Evolutionary conservation across 805 yeast genomes (phyloP).

Genomic region (Lachancea dasiensis): DNA sequence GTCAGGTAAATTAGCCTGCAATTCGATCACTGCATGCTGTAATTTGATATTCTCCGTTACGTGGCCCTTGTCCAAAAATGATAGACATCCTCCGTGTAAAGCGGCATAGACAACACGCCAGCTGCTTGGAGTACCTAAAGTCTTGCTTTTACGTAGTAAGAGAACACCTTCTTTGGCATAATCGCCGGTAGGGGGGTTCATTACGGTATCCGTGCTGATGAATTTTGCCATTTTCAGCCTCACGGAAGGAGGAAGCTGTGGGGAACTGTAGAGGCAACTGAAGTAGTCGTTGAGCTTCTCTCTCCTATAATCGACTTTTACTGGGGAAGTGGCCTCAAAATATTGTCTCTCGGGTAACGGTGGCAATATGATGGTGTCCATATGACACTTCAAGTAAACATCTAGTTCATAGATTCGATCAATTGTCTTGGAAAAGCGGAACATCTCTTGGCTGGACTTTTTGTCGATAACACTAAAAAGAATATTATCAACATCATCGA

Average conservation of each 20-base stretch:
- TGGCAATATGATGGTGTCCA: conserved; percentile 46
- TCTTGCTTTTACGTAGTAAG: conserved; percentile 50
- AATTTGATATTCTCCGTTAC: conserved; percentile 47
- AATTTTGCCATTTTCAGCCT: conserved; percentile 53
- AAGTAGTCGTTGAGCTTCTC: conserved; percentile 54
- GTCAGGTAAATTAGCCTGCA: conserved; percentile 33
- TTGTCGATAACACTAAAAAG: conserved; percentile 61
- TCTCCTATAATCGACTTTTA: conserved; percentile 57
- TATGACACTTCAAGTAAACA: conserved; percentile 46
- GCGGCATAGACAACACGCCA: conserved; percentile 73
- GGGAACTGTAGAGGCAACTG: conserved; percentile 47
- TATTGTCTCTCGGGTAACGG: conserved; percentile 55
- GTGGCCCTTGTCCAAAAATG: conserved; percentile 51
- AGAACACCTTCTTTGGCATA: conserved; percentile 59
- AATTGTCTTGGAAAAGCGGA: conserved; percentile 64
- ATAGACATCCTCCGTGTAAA: conserved; percentile 52
- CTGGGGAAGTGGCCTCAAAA: conserved; percentile 51
- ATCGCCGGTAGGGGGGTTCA: conserved; percentile 49
- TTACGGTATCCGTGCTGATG: conserved; percentile 63
- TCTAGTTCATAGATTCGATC: conserved; percentile 60
- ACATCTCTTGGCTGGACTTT: conserved; percentile 57
- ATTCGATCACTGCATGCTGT: conserved; percentile 40
- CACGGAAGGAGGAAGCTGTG: conserved; percentile 50
- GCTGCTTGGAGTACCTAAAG: conserved; percentile 46
- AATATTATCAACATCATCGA: conserved; percentile 51